Base-by-base conservation (phyloP, 2,329 filamentous ascomycete species). In the Tricladium varicosporioides region DNA sequence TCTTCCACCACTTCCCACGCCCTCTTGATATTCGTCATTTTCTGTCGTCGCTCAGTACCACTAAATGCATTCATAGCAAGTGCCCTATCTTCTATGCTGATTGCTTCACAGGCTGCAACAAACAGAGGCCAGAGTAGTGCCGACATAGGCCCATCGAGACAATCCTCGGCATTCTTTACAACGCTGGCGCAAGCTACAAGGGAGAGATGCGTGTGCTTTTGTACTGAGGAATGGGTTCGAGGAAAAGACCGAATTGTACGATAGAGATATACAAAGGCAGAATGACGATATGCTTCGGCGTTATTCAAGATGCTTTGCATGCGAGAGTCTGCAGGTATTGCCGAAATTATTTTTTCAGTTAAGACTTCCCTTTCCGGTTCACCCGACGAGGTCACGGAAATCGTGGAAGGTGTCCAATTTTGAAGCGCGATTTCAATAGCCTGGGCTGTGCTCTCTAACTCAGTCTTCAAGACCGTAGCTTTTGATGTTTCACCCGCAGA, bases 91-190 rank as follows among this genome's bases (percentile, higher is more conserved):
- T 72, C 73, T 1, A 69, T 63, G 14, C 68, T 74, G 8, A 75
- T 71, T 0, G 83, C 84, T 67, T 87, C 84, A 65, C 83, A 86
- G 1, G 82, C 78, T 1, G 83, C 80, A 9, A 84, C 82, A 63
- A 87, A 87, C 2, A 87, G 72, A 1, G 84, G 84, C 82, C 84
- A 87, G 1, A 87, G 74, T 36, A 87, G 72, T 2, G 84, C 84
- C 1, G 81, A 78, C 80, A 86, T 85, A 0, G 84, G 84, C 0
- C 84, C 83, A 46, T 64, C 61, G 16, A 56, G 36, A 46, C 65
- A 67, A 31, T 59, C 27, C 48, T 65, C 60, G 5, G 73, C 73
- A 57, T 80, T 79, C 18, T 71, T 73, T 27, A 83, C 82, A 0
- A 82, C 84, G 31, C 76, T 76, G 5, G 78, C 74, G 64, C 83